Percentiles rank a stretch among this genome's conserved stretches.
Conservation (phyloP, 176 grass and related monocot species). For the Canna indica region DNA sequence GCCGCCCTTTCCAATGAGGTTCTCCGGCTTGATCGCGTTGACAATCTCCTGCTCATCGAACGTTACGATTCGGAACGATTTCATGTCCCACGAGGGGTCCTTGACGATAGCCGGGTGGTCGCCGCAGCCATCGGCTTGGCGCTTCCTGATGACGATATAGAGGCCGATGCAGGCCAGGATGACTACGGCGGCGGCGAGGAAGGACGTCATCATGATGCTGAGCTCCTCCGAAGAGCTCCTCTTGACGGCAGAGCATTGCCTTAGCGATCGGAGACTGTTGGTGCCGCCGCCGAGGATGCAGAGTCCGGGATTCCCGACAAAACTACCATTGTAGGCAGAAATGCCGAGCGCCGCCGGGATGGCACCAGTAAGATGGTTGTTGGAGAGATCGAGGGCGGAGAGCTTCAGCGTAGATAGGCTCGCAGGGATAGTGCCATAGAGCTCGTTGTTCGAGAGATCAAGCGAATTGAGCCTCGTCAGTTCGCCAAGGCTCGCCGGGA, state of each 20-base stretch:
- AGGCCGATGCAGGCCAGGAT: slow-evolving; percentile 2
- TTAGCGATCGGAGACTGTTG: not conserved
- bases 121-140: not conserved
- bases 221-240: slow-evolving; percentile 7
- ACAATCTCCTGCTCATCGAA: slow-evolving; percentile 68
- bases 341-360: slow-evolving; percentile 52
- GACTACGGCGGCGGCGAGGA: not conserved
- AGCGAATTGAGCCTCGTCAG: slow-evolving; percentile 62
- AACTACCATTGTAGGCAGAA: slow-evolving; percentile 41
- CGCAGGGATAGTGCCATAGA: slow-evolving; percentile 46
- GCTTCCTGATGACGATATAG: not conserved
- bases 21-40: slow-evolving; percentile 45
- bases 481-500: slow-evolving; percentile 33
- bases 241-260: slow-evolving; percentile 18
- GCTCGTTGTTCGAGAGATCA: slow-evolving; percentile 45
- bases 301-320: slow-evolving; percentile 40
- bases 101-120: not conserved
- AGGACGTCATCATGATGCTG: not conserved
- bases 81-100: slow-evolving; percentile 51
- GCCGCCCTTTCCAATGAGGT: slow-evolving; percentile 57
- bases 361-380: slow-evolving; percentile 42
- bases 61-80: slow-evolving; percentile 67
- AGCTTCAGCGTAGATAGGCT: slow-evolving; percentile 56
- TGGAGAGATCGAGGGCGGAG: slow-evolving; percentile 70
- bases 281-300: slow-evolving; percentile 21